Evolutionary conservation across 345 rosid species (phyloP).

Genomic region (Boechera stricta): DNA sequence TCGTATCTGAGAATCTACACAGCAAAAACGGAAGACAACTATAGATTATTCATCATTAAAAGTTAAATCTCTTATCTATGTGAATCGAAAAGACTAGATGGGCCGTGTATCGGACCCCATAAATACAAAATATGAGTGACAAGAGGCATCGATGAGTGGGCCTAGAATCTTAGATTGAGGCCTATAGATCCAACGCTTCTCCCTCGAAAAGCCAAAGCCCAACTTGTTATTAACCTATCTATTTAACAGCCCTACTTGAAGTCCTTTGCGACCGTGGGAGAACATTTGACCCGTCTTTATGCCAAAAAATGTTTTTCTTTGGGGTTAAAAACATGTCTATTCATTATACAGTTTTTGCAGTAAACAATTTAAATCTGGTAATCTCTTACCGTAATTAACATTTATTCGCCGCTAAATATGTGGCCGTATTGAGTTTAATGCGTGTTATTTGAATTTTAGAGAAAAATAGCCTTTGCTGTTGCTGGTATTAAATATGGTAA

Average conservation of each 20-base stretch:
- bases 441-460: background rate
- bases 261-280: no score
- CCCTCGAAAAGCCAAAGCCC: background rate
- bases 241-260: background rate
- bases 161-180: background rate
- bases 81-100: no score
- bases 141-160: background rate
- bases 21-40: no score
- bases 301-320: no score
- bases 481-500: conserved; percentile 2
- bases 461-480: conserved; percentile 3
- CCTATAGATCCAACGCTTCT: background rate
- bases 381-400: background rate
- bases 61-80: no score
- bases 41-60: no score
- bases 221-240: background rate
- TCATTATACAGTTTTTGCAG: background rate
- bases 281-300: no score
- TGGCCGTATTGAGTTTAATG: background rate
- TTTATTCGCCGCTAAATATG: background rate
- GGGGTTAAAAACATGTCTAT: no score
- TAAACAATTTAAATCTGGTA: background rate
- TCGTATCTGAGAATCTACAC: no score
- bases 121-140: background rate
- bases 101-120: background rate